Base-by-base conservation (phyloP, 179 eudicot genomes). In the Amaranthus tricolor region DNA sequence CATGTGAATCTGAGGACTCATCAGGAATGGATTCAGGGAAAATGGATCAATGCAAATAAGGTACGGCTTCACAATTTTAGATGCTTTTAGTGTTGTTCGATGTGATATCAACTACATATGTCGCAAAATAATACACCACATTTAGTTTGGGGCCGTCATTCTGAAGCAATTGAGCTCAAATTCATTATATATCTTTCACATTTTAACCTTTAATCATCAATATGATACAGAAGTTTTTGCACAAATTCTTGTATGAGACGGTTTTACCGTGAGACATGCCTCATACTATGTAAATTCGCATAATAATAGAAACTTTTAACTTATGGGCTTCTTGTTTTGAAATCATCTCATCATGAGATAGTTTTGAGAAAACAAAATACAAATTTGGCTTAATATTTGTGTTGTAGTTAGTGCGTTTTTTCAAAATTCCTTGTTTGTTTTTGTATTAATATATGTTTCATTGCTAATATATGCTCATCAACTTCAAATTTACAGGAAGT, bases 11-110 rank as follows among this genome's bases (percentile, higher is more conserved):
- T 89, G 75, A 85, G 93, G 83, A 77, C 76, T 78, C 93, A 76
- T 71, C 89, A 79, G 70, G 90, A 89, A 58, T 89, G 89, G 89
- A 73, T 78, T 13, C 72, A 72, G 47, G 88, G 86, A 7, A 77
- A 85, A 54, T 89, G 93, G 90, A 74, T 78, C 44, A 55, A 68
- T 76, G 56, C 84, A 52, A 53, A 66, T 68, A 80, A 17, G 88
- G 87, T 86, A 83, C 43, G 78, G 15, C 5, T 71, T 54, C 55
- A 9, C 10, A 7, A 19, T 19, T 44, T 66, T 65, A 15, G 16
- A 7, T 48, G 24, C 11, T 52, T 40, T 12, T 5, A 17, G 16
- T 71, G 4, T 54, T 12, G 19, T 69, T 31, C 31, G 12, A 21
- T 50, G 16, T 50, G 71, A 9, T 6, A 67, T n/a, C 17, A 40